These are phyloP conservation scores for Solanum sejunctum DNA, from an alignment of 257 asterid species.

Conservation along the genomic window DNA sequence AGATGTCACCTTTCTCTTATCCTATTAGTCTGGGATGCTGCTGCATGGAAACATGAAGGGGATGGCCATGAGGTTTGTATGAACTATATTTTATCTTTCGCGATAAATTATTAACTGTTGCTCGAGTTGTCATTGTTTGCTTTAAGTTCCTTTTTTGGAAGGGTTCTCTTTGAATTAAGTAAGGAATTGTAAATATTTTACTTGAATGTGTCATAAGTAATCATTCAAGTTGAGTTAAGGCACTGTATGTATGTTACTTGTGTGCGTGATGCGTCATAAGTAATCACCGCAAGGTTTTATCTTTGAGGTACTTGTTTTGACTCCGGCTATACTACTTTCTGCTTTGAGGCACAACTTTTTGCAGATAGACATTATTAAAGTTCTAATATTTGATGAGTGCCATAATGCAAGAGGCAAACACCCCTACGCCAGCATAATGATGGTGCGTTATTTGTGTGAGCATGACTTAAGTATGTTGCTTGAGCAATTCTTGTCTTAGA, in stretches of 20 bases:
- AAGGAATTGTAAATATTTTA: too few relatives aligned
- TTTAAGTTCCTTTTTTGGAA: too few relatives aligned
- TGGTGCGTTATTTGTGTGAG: slow-evolving; percentile 22
- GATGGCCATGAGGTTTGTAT: slow-evolving; percentile 52
- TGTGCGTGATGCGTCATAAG: neutral
- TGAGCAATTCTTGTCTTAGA: neutral
- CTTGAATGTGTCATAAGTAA: too few relatives aligned
- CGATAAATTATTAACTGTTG: neutral
- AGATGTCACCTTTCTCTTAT: neutral
- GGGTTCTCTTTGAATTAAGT: too few relatives aligned
- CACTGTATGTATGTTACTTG: neutral
- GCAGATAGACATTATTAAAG: slow-evolving; percentile 46
- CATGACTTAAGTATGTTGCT: neutral
- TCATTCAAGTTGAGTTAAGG: too few relatives aligned
- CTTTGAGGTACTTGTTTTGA: slow-evolving; percentile 87
- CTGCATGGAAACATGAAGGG: slow-evolving; percentile 37
- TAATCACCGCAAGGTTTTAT: neutral
- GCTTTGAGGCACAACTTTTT: slow-evolving; percentile 56
- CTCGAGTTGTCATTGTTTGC: neutral
- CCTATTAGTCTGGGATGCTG: slow-evolving; percentile 24
- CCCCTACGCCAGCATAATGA: slow-evolving; percentile 64
- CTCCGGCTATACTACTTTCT: slow-evolving; percentile 53
- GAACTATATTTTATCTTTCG: neutral
- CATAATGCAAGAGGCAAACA: slow-evolving; percentile 75
- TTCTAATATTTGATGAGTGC: slow-evolving; percentile 79